Conservation (phyloP, 305 asterid species). For the Fraxinus baroniana region DNA sequence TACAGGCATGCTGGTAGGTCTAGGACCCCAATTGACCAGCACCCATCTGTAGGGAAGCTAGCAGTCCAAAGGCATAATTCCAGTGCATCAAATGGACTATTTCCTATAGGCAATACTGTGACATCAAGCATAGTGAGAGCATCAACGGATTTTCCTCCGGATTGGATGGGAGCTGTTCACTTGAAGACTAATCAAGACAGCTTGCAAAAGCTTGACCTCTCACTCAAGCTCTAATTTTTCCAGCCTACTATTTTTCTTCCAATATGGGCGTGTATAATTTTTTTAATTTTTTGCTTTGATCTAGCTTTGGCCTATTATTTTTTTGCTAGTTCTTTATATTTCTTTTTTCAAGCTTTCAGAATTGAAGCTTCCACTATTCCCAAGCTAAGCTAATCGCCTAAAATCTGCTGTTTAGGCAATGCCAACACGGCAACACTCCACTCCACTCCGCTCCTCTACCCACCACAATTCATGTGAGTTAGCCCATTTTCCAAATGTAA, state of each 20-base stretch:
- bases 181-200: neutral
- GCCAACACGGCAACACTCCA: neutral
- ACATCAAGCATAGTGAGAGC: neutral
- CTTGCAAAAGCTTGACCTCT: neutral
- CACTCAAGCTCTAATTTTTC: neutral
- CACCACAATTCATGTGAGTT: neutral
- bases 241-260: neutral
- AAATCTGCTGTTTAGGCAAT: neutral
- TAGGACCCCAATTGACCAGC: neutral
- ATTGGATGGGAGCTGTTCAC: neutral
- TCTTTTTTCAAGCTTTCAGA: neutral
- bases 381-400: neutral
- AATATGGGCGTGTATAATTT: neutral
- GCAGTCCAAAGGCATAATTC: neutral
- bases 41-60: neutral
- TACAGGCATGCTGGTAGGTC: neutral
- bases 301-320: neutral
- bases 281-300: neutral
- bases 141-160: neutral
- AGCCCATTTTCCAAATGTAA: neutral
- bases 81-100: neutral
- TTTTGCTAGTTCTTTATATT: neutral
- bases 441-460: neutral
- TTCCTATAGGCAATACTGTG: neutral
- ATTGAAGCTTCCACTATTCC: neutral